Percentiles rank a stretch among this genome's conserved stretches.
Evolutionary conservation across 345 rosid genomes (phyloP).

Genomic region (Salix arbutifolia): DNA sequence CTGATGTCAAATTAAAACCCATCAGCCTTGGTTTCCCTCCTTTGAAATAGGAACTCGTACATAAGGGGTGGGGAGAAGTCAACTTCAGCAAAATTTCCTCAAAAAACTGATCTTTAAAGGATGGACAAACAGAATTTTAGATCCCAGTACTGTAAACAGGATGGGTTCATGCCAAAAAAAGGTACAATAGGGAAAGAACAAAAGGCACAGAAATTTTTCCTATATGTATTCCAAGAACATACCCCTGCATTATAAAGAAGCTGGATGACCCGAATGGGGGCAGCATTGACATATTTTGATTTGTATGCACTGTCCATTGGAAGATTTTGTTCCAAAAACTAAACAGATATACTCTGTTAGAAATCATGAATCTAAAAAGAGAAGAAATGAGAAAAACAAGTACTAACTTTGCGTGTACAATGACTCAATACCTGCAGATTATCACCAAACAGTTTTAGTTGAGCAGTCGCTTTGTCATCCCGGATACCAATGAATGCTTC

Average conservation of each 20-base stretch:
- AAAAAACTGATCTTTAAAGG: not conserved
- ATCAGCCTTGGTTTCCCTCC: slow-evolving; percentile 3
- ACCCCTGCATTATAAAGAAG: slow-evolving; percentile 85
- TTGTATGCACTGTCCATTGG: slow-evolving; percentile 77
- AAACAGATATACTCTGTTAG: not conserved
- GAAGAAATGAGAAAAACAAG: slow-evolving; percentile 12
- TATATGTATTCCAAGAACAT: slow-evolving; percentile 30
- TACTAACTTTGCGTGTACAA: slow-evolving; percentile 7
- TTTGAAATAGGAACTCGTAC: too few relatives aligned
- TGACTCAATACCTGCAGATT: slow-evolving; percentile 57
- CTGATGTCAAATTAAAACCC: slow-evolving; percentile 37
- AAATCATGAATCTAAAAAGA: slow-evolving; percentile 3
- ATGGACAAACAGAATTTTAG: not conserved
- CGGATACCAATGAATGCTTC: slow-evolving; percentile 85
- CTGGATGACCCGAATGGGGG: slow-evolving; percentile 88
- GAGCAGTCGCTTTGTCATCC: slow-evolving; percentile 78
- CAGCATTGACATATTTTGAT: slow-evolving; percentile 65
- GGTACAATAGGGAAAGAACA: too few relatives aligned
- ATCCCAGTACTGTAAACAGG: not conserved
- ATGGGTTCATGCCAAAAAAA: too few relatives aligned
- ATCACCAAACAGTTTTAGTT: slow-evolving; percentile 80
- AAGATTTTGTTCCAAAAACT: slow-evolving; percentile 85
- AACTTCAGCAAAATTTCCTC: not conserved
- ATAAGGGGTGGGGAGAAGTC: not conserved
- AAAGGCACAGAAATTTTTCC: not conserved